phyloP scores from a whole-genome alignment of 108 stramenopile species.

The Chaetoceros tenuissimus region DNA sequence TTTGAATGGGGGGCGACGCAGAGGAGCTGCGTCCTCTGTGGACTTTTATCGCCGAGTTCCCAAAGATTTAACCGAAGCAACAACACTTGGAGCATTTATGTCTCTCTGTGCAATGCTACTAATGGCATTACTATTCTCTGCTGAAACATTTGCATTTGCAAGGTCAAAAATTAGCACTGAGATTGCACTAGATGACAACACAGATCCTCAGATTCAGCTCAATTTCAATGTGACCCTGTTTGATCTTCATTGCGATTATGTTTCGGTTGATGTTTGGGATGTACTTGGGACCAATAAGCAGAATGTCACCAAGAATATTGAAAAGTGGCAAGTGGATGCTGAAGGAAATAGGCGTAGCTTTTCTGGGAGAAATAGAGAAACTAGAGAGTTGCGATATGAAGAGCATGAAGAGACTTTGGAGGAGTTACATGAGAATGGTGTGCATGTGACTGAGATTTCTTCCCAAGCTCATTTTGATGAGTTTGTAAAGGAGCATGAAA shows the following conservation, averaged over 20 bases:
- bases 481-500: constrained; percentile 56
- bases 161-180: constrained; percentile 60
- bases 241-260: constrained; percentile 88
- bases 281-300: constrained; percentile 90
- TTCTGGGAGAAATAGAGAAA: constrained; percentile 88
- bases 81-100: constrained; percentile 80
- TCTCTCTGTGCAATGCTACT: constrained; percentile 67
- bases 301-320: constrained; percentile 96
- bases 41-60: constrained; percentile 83
- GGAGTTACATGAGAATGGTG: constrained; percentile 71
- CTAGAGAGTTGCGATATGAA: constrained; percentile 78
- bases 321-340: constrained; percentile 94
- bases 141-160: constrained; percentile 90
- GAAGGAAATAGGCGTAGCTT: constrained; percentile 71
- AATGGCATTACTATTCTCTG: constrained; percentile 86
- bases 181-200: constrained; percentile 85
- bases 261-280: constrained; percentile 85
- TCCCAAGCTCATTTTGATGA: constrained; percentile 45
- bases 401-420: constrained; percentile 78
- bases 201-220: constrained; percentile 74
- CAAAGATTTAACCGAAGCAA: constrained; percentile 82
- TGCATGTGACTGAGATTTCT: constrained; percentile 50
- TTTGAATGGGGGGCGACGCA: constrained; percentile 49
- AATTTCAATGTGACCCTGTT: constrained; percentile 90
- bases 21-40: constrained; percentile 48